Base-by-base conservation (phyloP, 2,329 filamentous ascomycete genomes). In the Daldinia sp. region DNA sequence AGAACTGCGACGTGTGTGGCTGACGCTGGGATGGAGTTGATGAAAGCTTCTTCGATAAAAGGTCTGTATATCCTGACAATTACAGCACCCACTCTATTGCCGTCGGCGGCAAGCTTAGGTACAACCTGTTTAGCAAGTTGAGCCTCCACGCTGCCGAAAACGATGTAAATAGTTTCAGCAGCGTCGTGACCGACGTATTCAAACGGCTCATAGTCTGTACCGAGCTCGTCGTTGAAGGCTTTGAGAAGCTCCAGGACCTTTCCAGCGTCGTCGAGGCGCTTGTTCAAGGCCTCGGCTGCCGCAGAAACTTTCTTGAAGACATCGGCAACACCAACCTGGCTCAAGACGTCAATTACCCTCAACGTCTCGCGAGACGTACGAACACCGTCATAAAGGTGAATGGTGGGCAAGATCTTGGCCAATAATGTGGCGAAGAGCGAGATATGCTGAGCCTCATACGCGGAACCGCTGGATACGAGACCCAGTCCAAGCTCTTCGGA, bases 381-480 rank as follows among this genome's bases (percentile, higher is more conserved):
- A 58, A 97, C 87, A 63, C 93, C 94, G 74, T 97, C 93, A 74
- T 95, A 96, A 69, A 93, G 87, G 77, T 97, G 93, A 25, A 97
- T 83, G 0, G 91, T 92, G n/a, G 93, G 93, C 25, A 94, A 76
- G 11, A 95, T 80, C 45, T 86, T 88, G 17, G 93, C 90, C 64
- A 96, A 81, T 21, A 96, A 80, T 3, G 93, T 97, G 0, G 93
- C 87, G 71, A 96, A 89, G n/a, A 97, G 80, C 6, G 93, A 87
- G 90, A 97, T 97, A 80, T 99, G 95, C 83, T 99, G 95, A 49
- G 91, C 85, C 81, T 99, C 95, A 70, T 96, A 94, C 27, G 91
- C 88, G 27, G 93, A 97, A 54, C 88, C 87, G 76, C 93, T 97
- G 67, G 91, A 87, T 47, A 99, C 87, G 39, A 99, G 84, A 47